Evolutionary conservation across 2,329 filamentous ascomycete species (phyloP), one percentile per base, ranked within the genome.

Genomic region (Huntiella decipiens): DNA sequence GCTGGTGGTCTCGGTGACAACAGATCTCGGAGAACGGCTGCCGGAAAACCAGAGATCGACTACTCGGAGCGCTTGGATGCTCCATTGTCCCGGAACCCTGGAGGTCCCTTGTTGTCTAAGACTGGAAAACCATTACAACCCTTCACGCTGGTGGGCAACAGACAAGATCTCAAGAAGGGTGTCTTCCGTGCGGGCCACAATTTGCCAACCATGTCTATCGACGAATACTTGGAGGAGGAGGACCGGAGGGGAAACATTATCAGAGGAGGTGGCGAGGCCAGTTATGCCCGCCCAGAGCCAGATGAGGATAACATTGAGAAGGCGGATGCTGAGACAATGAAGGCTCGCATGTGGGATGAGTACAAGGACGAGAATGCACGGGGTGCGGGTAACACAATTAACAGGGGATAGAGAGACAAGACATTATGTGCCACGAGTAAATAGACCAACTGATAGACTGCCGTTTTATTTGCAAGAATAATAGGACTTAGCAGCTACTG

Each of bases 141-240:
- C 0, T 96, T 98, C 56, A 95, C 86, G 1, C 68, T 98, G 16
- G 68, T 92, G 4, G 79, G 80, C 49, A 79, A 71, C 53, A 73
- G 91, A 34, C 76, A 84, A 51, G 78, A 85, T 51, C 62, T 94
- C 49, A 74, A 78, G 50, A 70, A 78, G 49, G 81, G 81, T 2
- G 88, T 98, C 0, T 98, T 98, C 62, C 73, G 83, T 46, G 76
- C 85, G 0, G 85, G 91, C 5, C 91, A 98, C 59, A 95, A 84
- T 61, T 65, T 98, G 49, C 91, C 91, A 1, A 96, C 91, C 3
- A 96, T 98, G 91, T 83, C 77, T 1, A 95, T 98, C 51, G 91
- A 98, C 54, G 91, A 98, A 64, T 98, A 96, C 57, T 67, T 98
- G 12, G 91, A 92, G 44, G 88, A 96, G 61, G 91, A 96, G 65